Percentiles rank a stretch among this genome's conserved stretches.
These are phyloP conservation scores for Davidsoniella virescens DNA, from an alignment of 2,329 filamentous ascomycete genomes.

Conservation along the genomic window DNA sequence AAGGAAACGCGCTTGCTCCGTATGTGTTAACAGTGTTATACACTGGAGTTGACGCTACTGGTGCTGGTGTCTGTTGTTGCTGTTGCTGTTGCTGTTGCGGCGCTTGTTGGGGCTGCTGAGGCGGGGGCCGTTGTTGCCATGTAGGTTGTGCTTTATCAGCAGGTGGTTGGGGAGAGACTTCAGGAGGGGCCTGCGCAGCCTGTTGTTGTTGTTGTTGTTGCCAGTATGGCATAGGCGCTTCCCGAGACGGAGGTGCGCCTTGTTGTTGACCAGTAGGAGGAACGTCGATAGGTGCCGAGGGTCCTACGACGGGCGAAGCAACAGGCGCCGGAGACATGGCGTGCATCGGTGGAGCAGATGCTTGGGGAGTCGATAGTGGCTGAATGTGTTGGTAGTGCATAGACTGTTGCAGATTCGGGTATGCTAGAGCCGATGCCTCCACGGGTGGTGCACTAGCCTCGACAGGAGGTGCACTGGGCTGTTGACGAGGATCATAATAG, in stretches of 20 bases:
- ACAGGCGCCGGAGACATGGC: slow-evolving; percentile 8
- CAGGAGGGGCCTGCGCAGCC: neutral
- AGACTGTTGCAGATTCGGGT: slow-evolving; percentile 31
- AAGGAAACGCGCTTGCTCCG: slow-evolving; percentile 46
- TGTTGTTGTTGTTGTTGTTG: slow-evolving; percentile 15
- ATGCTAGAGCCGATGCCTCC: slow-evolving; percentile 32
- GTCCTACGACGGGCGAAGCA: slow-evolving; percentile 1
- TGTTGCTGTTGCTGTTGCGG: slow-evolving; percentile 20
- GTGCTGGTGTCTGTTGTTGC: slow-evolving; percentile 23
- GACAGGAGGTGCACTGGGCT: slow-evolving; percentile 15
- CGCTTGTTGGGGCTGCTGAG: slow-evolving; percentile 19
- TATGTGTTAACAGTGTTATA: slow-evolving; percentile 23
- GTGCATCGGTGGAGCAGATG: neutral
- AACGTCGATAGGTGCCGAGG: slow-evolving; percentile 7
- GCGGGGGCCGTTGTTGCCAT: slow-evolving; percentile 19
- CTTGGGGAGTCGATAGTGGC: neutral
- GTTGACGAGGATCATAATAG: slow-evolving; percentile 32
- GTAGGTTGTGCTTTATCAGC: slow-evolving; percentile 15
- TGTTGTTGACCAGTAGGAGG: slow-evolving; percentile 1
- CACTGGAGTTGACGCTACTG: no score
- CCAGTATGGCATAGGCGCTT: slow-evolving; percentile 11
- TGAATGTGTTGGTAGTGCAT: slow-evolving; percentile 17
- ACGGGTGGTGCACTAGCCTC: slow-evolving; percentile 19
- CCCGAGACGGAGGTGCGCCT: slow-evolving; percentile 18
- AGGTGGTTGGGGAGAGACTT: neutral